Evolutionary conservation across 2,329 filamentous ascomycete species (phyloP), one percentile per base, ranked within the genome.

Genomic region (Diplodia intermedia): DNA sequence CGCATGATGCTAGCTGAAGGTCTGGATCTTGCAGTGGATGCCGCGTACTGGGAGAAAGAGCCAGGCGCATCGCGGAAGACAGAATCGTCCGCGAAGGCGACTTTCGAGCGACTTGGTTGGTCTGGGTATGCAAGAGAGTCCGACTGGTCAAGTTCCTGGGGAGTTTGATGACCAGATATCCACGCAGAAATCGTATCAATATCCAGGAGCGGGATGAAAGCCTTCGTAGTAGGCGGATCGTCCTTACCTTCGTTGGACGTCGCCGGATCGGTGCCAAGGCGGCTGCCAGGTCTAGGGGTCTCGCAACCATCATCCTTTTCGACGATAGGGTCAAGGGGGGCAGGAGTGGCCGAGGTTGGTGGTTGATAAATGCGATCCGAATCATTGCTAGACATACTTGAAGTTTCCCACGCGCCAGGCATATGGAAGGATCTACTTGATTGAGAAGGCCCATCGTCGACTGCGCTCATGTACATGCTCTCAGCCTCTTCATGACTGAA

Each of bases 401-500:
- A 76, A 71, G 77, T 78, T 52, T 77, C 77, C 82, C 82, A 83
- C 9, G 78, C 79, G 29, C 82, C 82, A 31, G 82, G 81, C 53
- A 83, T 71, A 49, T 75, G 70, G 31, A 66, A 69, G 6, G 68
- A 62, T 36, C 70, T 72, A 29, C 73, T 72, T 11, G 72, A 68
- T 49, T 67, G 65, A 2, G 63, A 69, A 29, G 77, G 75, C 11
- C 75, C 75, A 47, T 80, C 78, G 68, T 85, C 87, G 67, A 88
- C 80, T 12, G 86, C 88, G 74, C 88, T 94, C 89, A 93, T 90
- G 73, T 95, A 96, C 89, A 96, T 91, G 76, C 92, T 95, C 74
- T 92, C 89, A 0, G 91, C 91, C 70, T 94, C 91, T 70, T 93
- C 90, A 69, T 93, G 91, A 43, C 87, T 92, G 74, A 91, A 94